These are phyloP conservation scores for Dactylellina parvicollis DNA, from an alignment of 2,329 filamentous ascomycete species.

Conservation along the genomic window DNA sequence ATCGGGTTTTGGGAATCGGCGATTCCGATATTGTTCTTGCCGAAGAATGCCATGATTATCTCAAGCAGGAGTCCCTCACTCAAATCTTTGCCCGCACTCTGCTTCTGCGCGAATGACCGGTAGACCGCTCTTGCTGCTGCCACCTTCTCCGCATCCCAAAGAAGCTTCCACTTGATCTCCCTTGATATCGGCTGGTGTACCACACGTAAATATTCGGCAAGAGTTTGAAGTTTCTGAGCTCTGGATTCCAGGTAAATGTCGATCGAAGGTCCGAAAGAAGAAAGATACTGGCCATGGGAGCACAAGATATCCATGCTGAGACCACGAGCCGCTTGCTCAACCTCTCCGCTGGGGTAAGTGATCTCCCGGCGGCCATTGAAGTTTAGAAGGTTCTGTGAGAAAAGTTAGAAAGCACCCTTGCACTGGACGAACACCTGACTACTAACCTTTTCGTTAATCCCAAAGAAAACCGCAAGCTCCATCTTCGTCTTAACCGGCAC, in stretches of 20 bases:
- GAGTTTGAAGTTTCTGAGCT: conserved; percentile 75
- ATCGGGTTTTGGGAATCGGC: conserved; percentile 28
- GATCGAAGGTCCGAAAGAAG: conserved; percentile 76
- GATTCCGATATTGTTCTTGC: conserved; percentile 28
- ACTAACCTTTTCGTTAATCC: conserved; percentile 71
- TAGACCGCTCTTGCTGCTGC: conserved; percentile 81
- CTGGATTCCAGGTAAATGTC: conserved; percentile 82
- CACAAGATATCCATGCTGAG: conserved; percentile 84
- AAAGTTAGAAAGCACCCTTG: conserved; percentile 6
- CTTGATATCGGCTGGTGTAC: conserved; percentile 74
- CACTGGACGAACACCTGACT: not conserved
- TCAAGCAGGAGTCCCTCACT: conserved; percentile 56
- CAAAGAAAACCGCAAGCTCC: conserved; percentile 94
- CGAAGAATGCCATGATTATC: conserved; percentile 51
- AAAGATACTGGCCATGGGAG: conserved; percentile 78
- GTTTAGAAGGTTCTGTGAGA: conserved; percentile 76
- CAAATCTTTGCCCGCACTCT: conserved; percentile 47
- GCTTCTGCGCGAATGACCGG: conserved; percentile 62
- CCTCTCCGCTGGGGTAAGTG: conserved; percentile 74
- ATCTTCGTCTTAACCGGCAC: conserved; percentile 88
- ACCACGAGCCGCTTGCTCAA: conserved; percentile 78
- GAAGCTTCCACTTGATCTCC: conserved; percentile 77
- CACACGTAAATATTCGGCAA: conserved; percentile 76
- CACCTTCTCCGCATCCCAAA: conserved; percentile 93
- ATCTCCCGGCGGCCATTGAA: conserved; percentile 76